These are phyloP conservation scores for Hymenoscyphus albidus DNA, from an alignment of 2,329 filamentous ascomycete species.

Conservation along the genomic window DNA sequence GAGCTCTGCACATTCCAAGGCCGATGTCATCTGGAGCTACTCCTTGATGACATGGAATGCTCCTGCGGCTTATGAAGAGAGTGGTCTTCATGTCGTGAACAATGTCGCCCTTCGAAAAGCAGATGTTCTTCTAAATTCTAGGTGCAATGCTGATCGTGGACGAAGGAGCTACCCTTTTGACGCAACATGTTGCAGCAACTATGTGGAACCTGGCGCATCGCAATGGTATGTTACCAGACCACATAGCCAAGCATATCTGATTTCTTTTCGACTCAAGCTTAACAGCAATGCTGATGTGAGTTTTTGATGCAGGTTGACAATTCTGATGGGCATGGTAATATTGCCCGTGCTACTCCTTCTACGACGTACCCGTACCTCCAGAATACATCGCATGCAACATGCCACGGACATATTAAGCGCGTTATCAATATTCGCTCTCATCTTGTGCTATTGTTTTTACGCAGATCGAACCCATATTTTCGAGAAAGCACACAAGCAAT, in stretches of 20 bases:
- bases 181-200: conserved; percentile 50
- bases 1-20: conserved; percentile 39
- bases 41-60: conserved; percentile 44
- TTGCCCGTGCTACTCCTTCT: conserved; percentile 29
- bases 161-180: conserved; percentile 42
- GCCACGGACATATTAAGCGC: conserved; percentile 21
- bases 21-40: conserved; percentile 49
- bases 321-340: conserved; percentile 34
- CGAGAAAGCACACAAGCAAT: conserved; percentile 48
- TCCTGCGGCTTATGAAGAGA: conserved; percentile 40
- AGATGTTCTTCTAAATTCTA: conserved; percentile 47
- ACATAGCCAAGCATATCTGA: neutral
- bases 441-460: conserved; percentile 45
- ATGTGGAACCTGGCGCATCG: conserved; percentile 37
- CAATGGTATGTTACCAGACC: conserved; percentile 30
- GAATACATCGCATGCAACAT: conserved; percentile 23
- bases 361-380: conserved; percentile 16
- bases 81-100: conserved; percentile 47
- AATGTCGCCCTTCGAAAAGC: conserved; percentile 45
- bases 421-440: conserved; percentile 23
- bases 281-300: neutral
- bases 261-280: neutral
- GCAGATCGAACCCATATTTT: conserved; percentile 53
- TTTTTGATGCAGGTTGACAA: conserved; percentile 19
- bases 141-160: conserved; percentile 48